Base-by-base conservation (phyloP, 1,284 basidiomycete genomes). In the Marasmius oreades region DNA sequence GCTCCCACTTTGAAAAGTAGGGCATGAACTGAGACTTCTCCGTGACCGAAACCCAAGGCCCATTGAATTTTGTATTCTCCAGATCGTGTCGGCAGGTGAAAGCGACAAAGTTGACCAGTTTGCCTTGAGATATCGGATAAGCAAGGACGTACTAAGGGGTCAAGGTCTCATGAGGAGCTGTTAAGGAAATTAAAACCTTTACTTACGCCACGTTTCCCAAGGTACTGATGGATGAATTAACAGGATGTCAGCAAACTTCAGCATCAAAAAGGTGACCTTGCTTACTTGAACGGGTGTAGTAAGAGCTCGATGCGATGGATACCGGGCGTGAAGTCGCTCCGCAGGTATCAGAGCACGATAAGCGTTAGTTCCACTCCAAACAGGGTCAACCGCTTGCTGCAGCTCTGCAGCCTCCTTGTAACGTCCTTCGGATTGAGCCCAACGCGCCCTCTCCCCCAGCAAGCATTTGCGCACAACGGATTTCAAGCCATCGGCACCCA, bases 401-500 rank as follows among this genome's bases (percentile, higher is more conserved):
- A 59, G 11, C 24, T 62, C 59, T 6, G 51, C 12, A 33, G 58
- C 54, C 47, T 59, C 61, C 12, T 62, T 61, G 37, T 20, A 57
- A 3, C 37, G 16, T 11, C 63, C 61, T 50, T 57, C 59, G 23
- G 44, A 44, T 43, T 61, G 58, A 5, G 57, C 52, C 51, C 64
- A 42, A 42, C 42, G 48, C 2, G 69, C 63, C 22, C 68, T 62
- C 33, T 73, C 70, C 1, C 61, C 59, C 48, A 77, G 68, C 66
- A 82, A 69, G n/a, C 66, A 62, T 43, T 62, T 62, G 39, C 81
- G 75, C 10, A 81, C 74, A 11, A 66, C 67, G 0, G 81, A 84
- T 62, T 79, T 82, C 56, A 84, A 68, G 2, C 79, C 79, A 59
- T 81, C 79, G 26, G 75, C 73, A 1, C 78, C 79, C 28, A 81